Evolutionary conservation across 345 rosid species (phyloP), one percentile per base, ranked within the genome.

Genomic region (Pistacia vera): DNA sequence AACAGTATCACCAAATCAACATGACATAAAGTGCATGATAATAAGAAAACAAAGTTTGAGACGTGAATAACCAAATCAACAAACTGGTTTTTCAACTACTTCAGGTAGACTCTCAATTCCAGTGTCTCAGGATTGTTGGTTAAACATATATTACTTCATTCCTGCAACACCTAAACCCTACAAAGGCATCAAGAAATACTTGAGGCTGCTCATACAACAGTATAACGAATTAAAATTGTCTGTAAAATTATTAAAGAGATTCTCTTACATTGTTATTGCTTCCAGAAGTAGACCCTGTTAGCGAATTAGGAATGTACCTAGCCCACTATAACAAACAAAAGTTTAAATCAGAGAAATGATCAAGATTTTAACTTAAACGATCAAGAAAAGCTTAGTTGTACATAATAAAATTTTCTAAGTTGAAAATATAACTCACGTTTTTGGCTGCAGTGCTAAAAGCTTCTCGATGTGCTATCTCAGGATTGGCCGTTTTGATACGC

Each of bases 381-480:
- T 67, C 8, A 67, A 11, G 38, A 25, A 48, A 28, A 22, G 71
- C 20, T 13, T 28, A 48, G 1, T 30, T 68, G 33, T 30, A 30
- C 33, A 30, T 30, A 30, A 30, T n/a, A 3, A 28, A 22, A 71
- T 16, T 49, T 5, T 38, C 16, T 11, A 5, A 51, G 58, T 22
- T 70, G 44, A 18, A 35, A 36, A 28, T 38, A 11, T 17, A 25
- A 68, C 87, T 83, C 86, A 96, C 98, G 73, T 96, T 93, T 87
- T 96, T 96, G 1, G 99, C 97, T 52, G 98, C 98, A 38, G 99
- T 80, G 72, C 99, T 96, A 70, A 96, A 96, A 72, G 98, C 99
- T 80, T 96, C 98, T 63, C 99, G 88, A 71, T 96, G 97, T 63
- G 99, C 97, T 76, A 92, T 90, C 85, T 92, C 99, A 12, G 98